Evolutionary conservation across 1,284 basidiomycete genomes (phyloP).

Genomic region (Marasmius oreades): DNA sequence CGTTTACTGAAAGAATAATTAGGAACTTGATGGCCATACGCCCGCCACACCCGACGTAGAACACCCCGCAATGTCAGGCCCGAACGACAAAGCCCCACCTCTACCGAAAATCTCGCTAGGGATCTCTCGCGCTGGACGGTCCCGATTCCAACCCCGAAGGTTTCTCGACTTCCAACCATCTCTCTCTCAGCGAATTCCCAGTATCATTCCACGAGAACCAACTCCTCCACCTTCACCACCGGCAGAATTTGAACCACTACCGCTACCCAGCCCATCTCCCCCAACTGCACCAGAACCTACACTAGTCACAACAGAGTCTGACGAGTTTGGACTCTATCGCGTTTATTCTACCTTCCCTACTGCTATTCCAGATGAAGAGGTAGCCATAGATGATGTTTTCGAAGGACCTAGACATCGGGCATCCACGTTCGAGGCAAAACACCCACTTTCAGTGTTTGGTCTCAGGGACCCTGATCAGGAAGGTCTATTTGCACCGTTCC

Average conservation of each 20-base stretch:
- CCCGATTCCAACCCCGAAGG: background rate
- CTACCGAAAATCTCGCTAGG: too few species aligned
- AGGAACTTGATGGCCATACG: too few species aligned
- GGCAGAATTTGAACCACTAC: background rate
- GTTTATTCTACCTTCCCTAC: background rate
- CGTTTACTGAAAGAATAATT: too few species aligned
- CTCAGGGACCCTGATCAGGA: background rate
- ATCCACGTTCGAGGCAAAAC: background rate
- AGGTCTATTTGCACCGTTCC: slow-evolving; percentile 3
- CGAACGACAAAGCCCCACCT: too few species aligned
- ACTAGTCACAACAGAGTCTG: slow-evolving; percentile 1
- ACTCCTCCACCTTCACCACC: background rate
- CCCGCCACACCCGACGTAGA: too few species aligned
- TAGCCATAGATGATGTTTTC: slow-evolving; percentile 1
- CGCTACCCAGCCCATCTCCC: background rate
- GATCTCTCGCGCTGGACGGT: background rate
- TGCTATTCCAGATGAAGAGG: slow-evolving; percentile 8
- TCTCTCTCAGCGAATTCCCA: background rate
- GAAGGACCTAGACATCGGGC: background rate
- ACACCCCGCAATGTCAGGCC: too few species aligned
- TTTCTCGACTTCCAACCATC: background rate
- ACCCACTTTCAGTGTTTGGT: slow-evolving; percentile 5
- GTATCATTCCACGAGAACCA: background rate
- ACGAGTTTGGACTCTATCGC: slow-evolving; percentile 3
- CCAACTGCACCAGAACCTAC: background rate